phyloP scores from a whole-genome alignment of 78 protist species.

The Dictyostelium brefeldianum region DNA sequence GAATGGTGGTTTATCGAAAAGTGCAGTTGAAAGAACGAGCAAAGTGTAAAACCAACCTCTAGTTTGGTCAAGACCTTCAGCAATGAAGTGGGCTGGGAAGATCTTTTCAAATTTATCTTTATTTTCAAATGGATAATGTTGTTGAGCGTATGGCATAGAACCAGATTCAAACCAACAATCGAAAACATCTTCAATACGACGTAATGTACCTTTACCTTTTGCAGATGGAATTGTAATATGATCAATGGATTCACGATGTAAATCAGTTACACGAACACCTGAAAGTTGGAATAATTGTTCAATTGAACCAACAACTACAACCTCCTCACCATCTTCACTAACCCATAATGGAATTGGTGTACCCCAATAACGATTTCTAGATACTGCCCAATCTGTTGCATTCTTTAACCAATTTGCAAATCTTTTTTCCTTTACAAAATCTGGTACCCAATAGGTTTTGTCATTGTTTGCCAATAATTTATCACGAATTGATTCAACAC shows the following conservation, averaged over 20 bases:
- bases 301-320: constrained; percentile 91
- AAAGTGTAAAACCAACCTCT: constrained; percentile 99
- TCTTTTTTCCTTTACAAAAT: constrained; percentile 92
- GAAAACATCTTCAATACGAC: constrained; percentile 97
- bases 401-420: constrained; percentile 99
- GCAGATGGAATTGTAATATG: constrained; percentile 95
- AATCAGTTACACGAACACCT: constrained; percentile 88
- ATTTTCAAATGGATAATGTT: constrained; percentile 99
- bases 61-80: constrained; percentile 99
- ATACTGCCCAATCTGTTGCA: constrained; percentile 99
- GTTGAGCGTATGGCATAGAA: constrained; percentile 99
- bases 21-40: constrained; percentile 98
- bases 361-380: constrained; percentile 99
- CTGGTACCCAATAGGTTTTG: constrained; percentile 97
- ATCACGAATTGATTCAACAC: constrained; percentile 93
- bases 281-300: constrained; percentile 94
- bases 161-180: constrained; percentile 99
- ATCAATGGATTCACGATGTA: constrained; percentile 95
- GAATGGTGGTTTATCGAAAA: constrained; percentile 98
- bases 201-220: constrained; percentile 88
- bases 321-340: constrained; percentile 95
- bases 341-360: constrained; percentile 99
- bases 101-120: constrained; percentile 92
- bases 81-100: constrained; percentile 99
- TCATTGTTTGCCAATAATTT: constrained; percentile 92